Conservation (phyloP, 208 protist species). For the Leishmania tropica region DNA sequence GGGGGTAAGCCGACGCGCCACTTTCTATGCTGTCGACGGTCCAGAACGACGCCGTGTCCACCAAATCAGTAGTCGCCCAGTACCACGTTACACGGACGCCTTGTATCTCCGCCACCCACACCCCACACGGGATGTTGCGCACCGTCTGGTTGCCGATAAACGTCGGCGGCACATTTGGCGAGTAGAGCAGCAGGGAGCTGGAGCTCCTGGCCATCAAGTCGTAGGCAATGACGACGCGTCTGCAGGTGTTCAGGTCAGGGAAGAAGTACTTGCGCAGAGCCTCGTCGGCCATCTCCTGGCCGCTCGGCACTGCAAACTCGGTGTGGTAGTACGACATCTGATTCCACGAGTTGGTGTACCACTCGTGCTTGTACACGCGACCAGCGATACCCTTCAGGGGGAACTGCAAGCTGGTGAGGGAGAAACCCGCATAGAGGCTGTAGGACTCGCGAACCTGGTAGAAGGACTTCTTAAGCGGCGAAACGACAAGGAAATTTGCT, state of each 20-base stretch:
- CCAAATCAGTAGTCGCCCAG: slow-evolving; percentile 25
- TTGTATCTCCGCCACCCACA: slow-evolving; percentile 35
- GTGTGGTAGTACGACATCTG: slow-evolving; percentile 36
- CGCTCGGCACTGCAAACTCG: slow-evolving; percentile 15
- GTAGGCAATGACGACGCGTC: slow-evolving; percentile 32
- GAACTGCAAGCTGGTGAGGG: slow-evolving; percentile 17
- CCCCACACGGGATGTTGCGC: slow-evolving; percentile 42
- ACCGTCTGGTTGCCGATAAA: slow-evolving; percentile 51
- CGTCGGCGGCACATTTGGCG: slow-evolving; percentile 16
- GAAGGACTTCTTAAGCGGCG: slow-evolving; percentile 27
- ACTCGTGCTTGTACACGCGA: slow-evolving; percentile 42
- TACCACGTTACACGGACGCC: slow-evolving; percentile 46
- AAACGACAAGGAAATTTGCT: slow-evolving; percentile 43
- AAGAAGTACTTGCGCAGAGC: slow-evolving; percentile 44
- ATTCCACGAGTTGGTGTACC: slow-evolving; percentile 27
- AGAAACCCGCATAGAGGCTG: neutral
- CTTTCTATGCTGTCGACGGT: neutral
- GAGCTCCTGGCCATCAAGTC: slow-evolving; percentile 6
- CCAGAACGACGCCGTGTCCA: neutral
- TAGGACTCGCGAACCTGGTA: slow-evolving; percentile 34
- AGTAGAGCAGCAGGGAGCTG: slow-evolving; percentile 28
- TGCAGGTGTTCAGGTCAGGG: slow-evolving; percentile 36
- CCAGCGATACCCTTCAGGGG: slow-evolving; percentile 29
- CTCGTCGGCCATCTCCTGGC: slow-evolving; percentile 14
- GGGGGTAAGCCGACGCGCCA: neutral